phyloP scores from a whole-genome alignment of 139 green algal species.

The Edaphochlamys debaryana region DNA sequence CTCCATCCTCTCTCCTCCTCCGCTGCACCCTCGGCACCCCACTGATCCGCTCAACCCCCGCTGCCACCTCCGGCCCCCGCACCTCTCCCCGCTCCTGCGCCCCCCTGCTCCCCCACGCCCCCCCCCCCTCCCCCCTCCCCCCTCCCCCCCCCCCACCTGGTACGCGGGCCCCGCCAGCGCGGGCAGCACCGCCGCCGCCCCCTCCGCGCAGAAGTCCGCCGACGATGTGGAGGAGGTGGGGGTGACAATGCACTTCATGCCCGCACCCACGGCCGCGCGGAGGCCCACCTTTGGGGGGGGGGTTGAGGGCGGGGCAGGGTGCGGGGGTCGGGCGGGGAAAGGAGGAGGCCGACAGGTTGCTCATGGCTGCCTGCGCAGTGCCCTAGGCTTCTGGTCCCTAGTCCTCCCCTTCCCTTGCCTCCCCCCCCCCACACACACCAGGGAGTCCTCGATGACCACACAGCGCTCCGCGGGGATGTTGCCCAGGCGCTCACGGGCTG shows the following conservation, averaged over 20 bases:
- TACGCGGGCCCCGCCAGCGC: neutral
- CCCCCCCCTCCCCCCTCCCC: too few species aligned
- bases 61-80: too few species aligned
- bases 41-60: too few species aligned
- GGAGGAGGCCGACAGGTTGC: too few species aligned
- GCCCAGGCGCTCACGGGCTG: slow-evolving; percentile 38
- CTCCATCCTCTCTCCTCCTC: too few species aligned
- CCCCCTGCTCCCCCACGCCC: neutral
- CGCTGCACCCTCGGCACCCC: too few species aligned
- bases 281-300: slow-evolving; percentile 33
- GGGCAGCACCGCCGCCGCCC: slow-evolving; percentile 36
- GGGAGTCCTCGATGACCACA: slow-evolving; percentile 61
- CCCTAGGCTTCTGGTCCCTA: neutral
- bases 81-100: too few species aligned
- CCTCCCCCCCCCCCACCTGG: neutral
- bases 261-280: slow-evolving; percentile 44
- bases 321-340: too few species aligned
- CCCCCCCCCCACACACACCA: too few species aligned
- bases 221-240: slow-evolving; percentile 30
- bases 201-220: slow-evolving; percentile 35
- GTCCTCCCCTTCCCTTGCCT: too few species aligned
- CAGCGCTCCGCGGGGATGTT: slow-evolving; percentile 41
- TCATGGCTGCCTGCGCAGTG: too few species aligned
- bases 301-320: neutral
- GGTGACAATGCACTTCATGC: slow-evolving; percentile 55